Conservation (phyloP, 2,329 filamentous ascomycete species). For the Rhynchosporium secalis region DNA sequence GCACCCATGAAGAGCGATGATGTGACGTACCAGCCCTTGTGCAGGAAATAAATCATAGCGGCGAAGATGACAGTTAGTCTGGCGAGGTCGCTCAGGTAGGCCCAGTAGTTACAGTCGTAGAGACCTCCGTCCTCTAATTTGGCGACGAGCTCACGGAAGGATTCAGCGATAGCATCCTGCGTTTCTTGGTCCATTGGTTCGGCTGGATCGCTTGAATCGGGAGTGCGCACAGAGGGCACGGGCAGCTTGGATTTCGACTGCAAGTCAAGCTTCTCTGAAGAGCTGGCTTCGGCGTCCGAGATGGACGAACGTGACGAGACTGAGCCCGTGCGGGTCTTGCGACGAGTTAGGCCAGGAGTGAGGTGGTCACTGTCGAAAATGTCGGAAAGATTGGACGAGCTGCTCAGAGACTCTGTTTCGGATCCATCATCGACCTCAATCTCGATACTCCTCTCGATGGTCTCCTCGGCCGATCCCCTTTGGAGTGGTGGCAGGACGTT, state of each 20-base stretch:
- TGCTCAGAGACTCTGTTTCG: constrained; percentile 33
- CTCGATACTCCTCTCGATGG: not conserved
- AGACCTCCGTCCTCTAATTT: constrained; percentile 54
- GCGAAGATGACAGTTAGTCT: constrained; percentile 55
- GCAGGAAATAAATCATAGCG: constrained; percentile 48
- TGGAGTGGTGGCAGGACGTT: constrained; percentile 91
- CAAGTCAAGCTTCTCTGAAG: constrained; percentile 58
- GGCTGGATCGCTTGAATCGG: constrained; percentile 39
- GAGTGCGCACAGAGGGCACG: not conserved
- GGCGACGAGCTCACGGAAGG: constrained; percentile 58
- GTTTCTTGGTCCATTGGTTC: constrained; percentile 55
- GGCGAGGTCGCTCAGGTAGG: constrained; percentile 58
- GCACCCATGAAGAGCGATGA: constrained; percentile 60
- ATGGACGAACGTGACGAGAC: constrained; percentile 1
- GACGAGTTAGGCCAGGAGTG: not conserved
- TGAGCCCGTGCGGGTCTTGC: not conserved
- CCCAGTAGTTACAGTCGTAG: constrained; percentile 58
- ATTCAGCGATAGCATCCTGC: constrained; percentile 54
- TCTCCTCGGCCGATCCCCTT: constrained; percentile 45
- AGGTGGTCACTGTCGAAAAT: not conserved
- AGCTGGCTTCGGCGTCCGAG: constrained; percentile 34
- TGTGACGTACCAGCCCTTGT: constrained; percentile 54
- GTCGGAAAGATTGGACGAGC: constrained; percentile 29
- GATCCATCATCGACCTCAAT: constrained; percentile 43
- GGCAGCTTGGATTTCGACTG: constrained; percentile 25